Base-by-base conservation (phyloP, 1,284 basidiomycete genomes). In the Boletus sp. region DNA sequence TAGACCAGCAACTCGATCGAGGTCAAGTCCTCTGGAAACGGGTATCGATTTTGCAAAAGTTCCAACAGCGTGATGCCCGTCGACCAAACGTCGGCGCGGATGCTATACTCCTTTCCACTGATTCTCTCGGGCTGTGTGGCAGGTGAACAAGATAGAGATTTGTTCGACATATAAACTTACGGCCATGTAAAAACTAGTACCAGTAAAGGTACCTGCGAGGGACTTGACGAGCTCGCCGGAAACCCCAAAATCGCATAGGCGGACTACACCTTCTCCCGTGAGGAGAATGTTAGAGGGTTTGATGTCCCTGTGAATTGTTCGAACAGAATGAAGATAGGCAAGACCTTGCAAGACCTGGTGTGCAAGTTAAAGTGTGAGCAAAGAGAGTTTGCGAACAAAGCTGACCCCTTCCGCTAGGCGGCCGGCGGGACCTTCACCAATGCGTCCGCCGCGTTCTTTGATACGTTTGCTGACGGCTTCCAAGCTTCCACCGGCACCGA, bases 71-170 rank as follows among this genome's bases (percentile, higher is more conserved):
- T 89, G 34, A 99, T 81, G 19, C 94, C 95, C 25, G 92, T 86
- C 1, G 94, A 97, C 94, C 94, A 99, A n/a, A 99, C 94, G 65
- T 99, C 94, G 19, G 94, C 91, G 45, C 88, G 85, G 65, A 97
- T 96, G 23, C 88, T 89, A 68, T 98, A 98, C 44, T 86, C 81
- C 48, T 86, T 76, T 8, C 94, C 94, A 48, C 82, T 84, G 58
- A 98, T 94, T 43, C 95, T 82, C 68, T 98, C 95, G 37, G 95
- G 95, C 88, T 94, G 35, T 13, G 25, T 32, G 8, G 32, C 10
- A 30, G 39, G 23, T 62, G 37, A 66, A 23, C 10, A 35, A 44
- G 13, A 25, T 4, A 5, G 6, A 14, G 6, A 22, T 6, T 36
- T 29, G 17, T 13, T 25, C 3, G 8, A 43, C 3, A n/a, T 25